Evolutionary conservation across 176 grass and related monocot species (phyloP), one percentile per base, ranked within the genome.

Genomic region (Eragrostis curvula): DNA sequence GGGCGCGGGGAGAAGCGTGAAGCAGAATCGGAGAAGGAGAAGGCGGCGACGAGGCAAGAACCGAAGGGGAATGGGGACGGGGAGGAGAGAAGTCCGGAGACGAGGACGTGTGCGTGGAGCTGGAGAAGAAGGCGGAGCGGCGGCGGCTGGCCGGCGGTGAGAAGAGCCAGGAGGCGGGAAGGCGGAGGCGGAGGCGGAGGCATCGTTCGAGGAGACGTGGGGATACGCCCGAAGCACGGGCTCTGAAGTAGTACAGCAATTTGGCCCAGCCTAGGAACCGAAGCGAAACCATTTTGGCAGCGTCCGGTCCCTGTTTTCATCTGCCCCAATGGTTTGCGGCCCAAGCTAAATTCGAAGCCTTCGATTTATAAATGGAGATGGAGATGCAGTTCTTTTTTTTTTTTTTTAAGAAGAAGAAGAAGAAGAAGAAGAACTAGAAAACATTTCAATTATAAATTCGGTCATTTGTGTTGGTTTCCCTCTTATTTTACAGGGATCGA

Each of bases 51-150:
- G 47, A 83, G 83, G 8, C 50, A 28, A 1, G 64, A 45, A 0
- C 20, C 64, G 8, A 67, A 70, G 20, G 62, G 11, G 27, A 56
- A 24, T 14, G 30, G 10, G 29, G 23, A 63, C 3, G 17, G 66
- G 58, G 24, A 56, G 78, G 46, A 69, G 71, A 77, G 79, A 73
- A 78, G 2, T 36, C 77, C 75, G 45, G 83, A 40, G 57, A 50
- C 8, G 68, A 86, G 17, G n/a, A 79, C 55, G 45, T 73, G 84
- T 4, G 67, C 67, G 32, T 85, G 84, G 36, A 84, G 30, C 48
- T 44, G 72, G 6, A 67, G 59, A 45, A 84, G 81, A 36, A 13
- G 9, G 81, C 60, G 16, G 23, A 67, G 48, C 71, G 71, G 48
- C 71, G 47, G 65, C 50, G 82, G 72, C 32, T 59, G 18, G 39